Percentiles rank a stretch among this genome's conserved stretches.
Evolutionary conservation across 305 asterid species (phyloP).

Genomic region (Stenogyne calaminthoides): DNA sequence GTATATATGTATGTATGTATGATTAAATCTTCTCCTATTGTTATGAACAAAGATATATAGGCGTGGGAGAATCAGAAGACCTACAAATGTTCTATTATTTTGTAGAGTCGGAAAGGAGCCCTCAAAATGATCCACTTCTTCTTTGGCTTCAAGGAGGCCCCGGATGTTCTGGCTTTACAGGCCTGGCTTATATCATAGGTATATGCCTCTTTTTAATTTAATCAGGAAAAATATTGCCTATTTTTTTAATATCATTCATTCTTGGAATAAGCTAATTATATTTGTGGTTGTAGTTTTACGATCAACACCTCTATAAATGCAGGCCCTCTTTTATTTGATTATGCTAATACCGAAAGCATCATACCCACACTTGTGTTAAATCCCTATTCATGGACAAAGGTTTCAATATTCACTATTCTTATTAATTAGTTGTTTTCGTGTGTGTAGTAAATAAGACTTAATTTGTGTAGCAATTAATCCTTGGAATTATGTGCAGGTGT

Average conservation of each 20-base stretch:
- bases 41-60: conserved; percentile 38
- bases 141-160: conserved; percentile 64
- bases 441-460: neutral
- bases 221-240: too few species aligned
- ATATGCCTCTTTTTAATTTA: too few species aligned
- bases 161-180: conserved; percentile 45
- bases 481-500: conserved; percentile 11
- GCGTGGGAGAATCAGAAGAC: conserved; percentile 47
- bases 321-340: conserved; percentile 46
- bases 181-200: conserved; percentile 13
- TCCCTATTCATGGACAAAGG: conserved; percentile 45
- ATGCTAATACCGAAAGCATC: conserved; percentile 27
- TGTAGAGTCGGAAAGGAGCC: conserved; percentile 42
- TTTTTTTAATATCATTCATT: too few species aligned
- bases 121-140: conserved; percentile 45
- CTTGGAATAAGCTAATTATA: too few species aligned
- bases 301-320: too few species aligned
- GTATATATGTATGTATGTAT: too few species aligned
- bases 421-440: neutral
- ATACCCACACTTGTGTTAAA: conserved; percentile 31
- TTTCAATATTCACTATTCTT: neutral
- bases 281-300: too few species aligned
- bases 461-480: neutral
- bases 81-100: conserved; percentile 53
- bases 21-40: too few species aligned